Conservation (phyloP, 2,329 filamentous ascomycete genomes). For the Fusarium verrucosum region DNA sequence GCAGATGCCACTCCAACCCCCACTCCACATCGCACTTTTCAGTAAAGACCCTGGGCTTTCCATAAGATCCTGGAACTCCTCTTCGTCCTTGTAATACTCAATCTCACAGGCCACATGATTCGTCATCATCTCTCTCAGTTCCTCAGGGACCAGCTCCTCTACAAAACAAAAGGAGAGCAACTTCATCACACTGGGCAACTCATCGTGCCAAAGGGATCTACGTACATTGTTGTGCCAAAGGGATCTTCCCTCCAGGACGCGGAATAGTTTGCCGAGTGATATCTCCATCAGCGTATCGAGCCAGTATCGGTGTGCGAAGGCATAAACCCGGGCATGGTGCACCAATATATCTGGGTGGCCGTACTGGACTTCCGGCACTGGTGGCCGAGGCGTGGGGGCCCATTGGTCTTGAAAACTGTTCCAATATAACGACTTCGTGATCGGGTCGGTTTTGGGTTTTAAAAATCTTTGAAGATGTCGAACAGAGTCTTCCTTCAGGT, state of each 20-base stretch:
- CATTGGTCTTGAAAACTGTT: too few relatives aligned
- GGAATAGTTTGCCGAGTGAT: neutral
- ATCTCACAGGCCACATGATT: neutral
- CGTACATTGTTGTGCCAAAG: too few relatives aligned
- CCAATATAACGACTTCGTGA: too few relatives aligned
- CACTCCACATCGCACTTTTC: too few relatives aligned
- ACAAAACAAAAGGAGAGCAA: neutral
- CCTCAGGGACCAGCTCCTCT: neutral
- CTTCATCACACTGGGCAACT: neutral
- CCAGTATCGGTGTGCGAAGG: neutral
- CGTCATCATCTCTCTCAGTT: neutral
- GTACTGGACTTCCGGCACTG: too few relatives aligned
- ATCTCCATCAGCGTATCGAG: neutral
- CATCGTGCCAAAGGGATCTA: neutral
- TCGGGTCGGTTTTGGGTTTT: too few relatives aligned
- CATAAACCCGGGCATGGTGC: neutral
- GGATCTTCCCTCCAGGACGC: too few relatives aligned
- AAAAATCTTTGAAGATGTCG: neutral
- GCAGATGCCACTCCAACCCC: too few relatives aligned
- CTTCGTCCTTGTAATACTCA: neutral
- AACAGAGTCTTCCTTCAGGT: neutral
- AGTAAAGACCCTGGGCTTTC: too few relatives aligned
- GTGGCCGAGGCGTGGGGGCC: too few relatives aligned
- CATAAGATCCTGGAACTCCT: neutral
- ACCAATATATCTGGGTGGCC: neutral